Conservation (phyloP, 1,139 yeast genomes). For the Protomyces lactucae-debilis region DNA sequence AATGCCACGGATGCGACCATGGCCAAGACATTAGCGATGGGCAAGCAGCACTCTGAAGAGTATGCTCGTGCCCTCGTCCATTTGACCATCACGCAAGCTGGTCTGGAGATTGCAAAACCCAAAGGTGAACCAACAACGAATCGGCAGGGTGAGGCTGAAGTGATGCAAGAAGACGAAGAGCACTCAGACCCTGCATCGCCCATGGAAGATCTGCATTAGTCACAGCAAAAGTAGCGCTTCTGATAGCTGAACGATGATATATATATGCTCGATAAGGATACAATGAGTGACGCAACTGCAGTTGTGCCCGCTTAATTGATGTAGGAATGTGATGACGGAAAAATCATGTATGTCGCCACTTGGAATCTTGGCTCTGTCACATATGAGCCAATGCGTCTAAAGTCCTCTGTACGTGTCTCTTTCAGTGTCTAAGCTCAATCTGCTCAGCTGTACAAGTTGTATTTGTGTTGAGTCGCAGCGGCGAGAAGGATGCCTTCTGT, state of each 20-base stretch:
- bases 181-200: background rate
- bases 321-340: no score
- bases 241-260: background rate
- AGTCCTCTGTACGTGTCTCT: no score
- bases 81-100: conserved; percentile 2
- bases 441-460: background rate
- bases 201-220: background rate
- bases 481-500: background rate
- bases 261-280: background rate
- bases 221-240: background rate
- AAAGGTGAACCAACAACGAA: background rate
- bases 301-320: no score
- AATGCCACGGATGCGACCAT: background rate
- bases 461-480: background rate
- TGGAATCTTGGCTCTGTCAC: background rate
- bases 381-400: no score
- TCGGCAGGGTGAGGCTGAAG: background rate
- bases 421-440: no score
- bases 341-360: background rate
- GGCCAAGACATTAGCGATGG: background rate
- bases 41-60: conserved; percentile 1
- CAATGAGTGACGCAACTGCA: background rate
- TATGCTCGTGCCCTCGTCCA: conserved; percentile 6
- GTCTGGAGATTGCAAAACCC: background rate
- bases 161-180: background rate